Conservation (phyloP, 2,329 filamentous ascomycete genomes). For the Trichophyton benhamiae region DNA sequence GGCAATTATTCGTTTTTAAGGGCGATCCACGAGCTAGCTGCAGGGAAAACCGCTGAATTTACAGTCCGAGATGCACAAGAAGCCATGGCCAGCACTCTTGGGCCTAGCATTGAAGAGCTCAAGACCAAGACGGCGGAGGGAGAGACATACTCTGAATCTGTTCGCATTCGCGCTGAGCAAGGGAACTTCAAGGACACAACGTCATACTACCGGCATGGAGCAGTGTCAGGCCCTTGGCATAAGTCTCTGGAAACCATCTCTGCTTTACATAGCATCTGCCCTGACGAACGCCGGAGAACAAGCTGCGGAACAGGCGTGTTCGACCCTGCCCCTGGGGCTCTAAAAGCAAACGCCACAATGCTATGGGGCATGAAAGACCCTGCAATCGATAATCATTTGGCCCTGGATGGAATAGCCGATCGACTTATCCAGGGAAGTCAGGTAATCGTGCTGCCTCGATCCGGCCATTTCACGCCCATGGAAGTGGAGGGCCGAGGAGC, state of each 20-base stretch:
- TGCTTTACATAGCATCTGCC: constrained; percentile 34
- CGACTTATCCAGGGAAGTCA: constrained; percentile 41
- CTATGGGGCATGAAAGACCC: constrained; percentile 43
- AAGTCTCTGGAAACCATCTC: constrained; percentile 41
- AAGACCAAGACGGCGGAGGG: constrained; percentile 21
- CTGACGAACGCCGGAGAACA: constrained; percentile 20
- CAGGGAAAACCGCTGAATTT: constrained; percentile 24
- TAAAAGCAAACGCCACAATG: constrained; percentile 42
- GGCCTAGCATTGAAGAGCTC: constrained; percentile 39
- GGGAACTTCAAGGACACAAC: constrained; percentile 42
- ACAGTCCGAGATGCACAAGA: constrained; percentile 31
- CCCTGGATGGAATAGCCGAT: constrained; percentile 41
- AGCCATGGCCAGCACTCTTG: constrained; percentile 40
- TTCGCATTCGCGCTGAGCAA: constrained; percentile 27
- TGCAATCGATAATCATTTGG: constrained; percentile 39
- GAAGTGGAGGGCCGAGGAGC: constrained; percentile 35
- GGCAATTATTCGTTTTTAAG: constrained; percentile 40
- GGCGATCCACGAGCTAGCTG: constrained; percentile 28
- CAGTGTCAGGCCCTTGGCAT: constrained; percentile 36
- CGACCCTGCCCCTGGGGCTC: constrained; percentile 34
- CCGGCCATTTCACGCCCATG: constrained; percentile 44
- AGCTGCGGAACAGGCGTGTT: constrained; percentile 34
- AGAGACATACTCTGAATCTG: constrained; percentile 31
- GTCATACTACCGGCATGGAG: constrained; percentile 42
- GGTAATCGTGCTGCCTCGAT: constrained; percentile 37